A percentile compares a stretch with the other conserved stretches of the same genome.
Evolutionary conservation across 75 land plant genomes (phyloP).

Genomic region (Sequoia sempervirens): DNA sequence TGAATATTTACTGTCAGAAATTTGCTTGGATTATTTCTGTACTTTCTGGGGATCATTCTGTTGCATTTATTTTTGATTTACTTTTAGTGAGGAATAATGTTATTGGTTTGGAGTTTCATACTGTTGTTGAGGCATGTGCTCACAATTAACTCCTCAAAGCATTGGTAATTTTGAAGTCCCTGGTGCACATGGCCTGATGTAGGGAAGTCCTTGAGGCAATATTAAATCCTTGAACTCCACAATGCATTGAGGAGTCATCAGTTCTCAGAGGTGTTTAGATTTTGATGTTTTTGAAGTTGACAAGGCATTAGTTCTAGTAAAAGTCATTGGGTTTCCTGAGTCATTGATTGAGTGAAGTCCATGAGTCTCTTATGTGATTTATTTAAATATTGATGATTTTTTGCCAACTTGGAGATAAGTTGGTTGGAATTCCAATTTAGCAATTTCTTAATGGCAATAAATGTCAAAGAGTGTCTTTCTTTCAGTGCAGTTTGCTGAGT

Average conservation of each 20-base stretch:
- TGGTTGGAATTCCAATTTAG: too few relatives aligned
- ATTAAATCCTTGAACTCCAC: too few relatives aligned
- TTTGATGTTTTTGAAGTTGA: not conserved
- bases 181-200: too few relatives aligned
- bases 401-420: too few relatives aligned
- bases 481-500: too few relatives aligned
- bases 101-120: not conserved
- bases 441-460: too few relatives aligned
- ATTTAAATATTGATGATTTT: too few relatives aligned
- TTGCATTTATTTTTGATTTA: not conserved
- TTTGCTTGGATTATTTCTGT: not conserved
- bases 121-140: not conserved
- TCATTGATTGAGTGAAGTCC: not conserved
- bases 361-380: not conserved
- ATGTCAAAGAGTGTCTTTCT: too few relatives aligned
- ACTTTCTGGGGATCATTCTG: not conserved
- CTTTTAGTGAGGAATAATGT: not conserved
- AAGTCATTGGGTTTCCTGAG: not conserved
- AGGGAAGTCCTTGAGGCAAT: too few relatives aligned
- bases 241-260: not conserved
- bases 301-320: not conserved
- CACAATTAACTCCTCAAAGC: too few relatives aligned
- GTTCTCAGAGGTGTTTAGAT: not conserved
- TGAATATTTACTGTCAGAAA: not conserved
- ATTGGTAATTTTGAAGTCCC: too few relatives aligned